Evolutionary conservation across 306 rosid genomes (phyloP), one percentile per base, ranked within the genome.

Genomic region (Cicer chorassanicum): DNA sequence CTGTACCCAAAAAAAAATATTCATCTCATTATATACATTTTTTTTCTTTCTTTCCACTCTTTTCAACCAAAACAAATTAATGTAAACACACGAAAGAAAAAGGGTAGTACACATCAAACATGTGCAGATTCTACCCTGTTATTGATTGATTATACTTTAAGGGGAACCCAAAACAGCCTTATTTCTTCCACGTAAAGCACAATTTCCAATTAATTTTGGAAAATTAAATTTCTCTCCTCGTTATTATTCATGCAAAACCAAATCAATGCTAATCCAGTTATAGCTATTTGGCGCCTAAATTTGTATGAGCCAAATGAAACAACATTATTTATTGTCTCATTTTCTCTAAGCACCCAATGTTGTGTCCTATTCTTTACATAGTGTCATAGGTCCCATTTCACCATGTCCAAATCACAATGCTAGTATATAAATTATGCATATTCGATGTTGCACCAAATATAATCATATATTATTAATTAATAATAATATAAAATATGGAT

Each of bases 91-190:
- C 1, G 36, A 6, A 4, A 36, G 64, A 69, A 40, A 80, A 49
- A 12, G 70, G 84, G 2, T 2, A 24, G 34, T 87, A 36, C 68
- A 79, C 75, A 75, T 78, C 81, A 85, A 78, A 9, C 80, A 78
- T 57, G 79, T 65, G 70, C 49, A 72, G 11, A 68, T 14, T 6
- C 59, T 42, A 46, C 65, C 50, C 80, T 46, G 13, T 36, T 49
- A n/a, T 89, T 88, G 88, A 85, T 81, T 87, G 75, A 87, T 82
- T 86, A 74, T 87, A 90, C 97, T 87, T 93, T 67, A 89, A 90
- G 90, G 82, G 76, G 84, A 93, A 84, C 91, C 96, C 78, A 90
- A 89, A 12, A 50, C 55, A 57, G 73, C 85, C 84, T 66, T 75
- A 54, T 78, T 67, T 71, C 98, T 93, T 93, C 71, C 98, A 83